Conservation (phyloP, 306 rosid species). For the peach (Prunus persica) region DNA sequence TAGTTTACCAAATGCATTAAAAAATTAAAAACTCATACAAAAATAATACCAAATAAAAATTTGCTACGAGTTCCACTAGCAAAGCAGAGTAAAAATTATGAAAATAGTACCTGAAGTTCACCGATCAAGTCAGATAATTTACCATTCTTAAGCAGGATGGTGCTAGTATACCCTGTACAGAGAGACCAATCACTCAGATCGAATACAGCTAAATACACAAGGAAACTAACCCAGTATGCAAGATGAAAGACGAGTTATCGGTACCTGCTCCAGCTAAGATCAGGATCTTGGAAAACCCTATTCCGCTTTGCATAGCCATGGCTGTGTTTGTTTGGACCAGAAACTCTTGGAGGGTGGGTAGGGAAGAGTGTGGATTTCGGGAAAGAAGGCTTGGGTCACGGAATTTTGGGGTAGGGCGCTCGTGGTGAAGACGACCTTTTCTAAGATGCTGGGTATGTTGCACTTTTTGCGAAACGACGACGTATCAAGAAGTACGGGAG, state of each 20-base stretch:
- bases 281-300: constrained; percentile 59
- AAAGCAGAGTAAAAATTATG: background rate
- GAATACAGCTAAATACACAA: background rate
- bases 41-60: background rate
- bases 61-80: background rate
- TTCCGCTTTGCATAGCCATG: constrained; percentile 78
- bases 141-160: constrained; percentile 63
- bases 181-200: constrained; percentile 21
- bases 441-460: background rate
- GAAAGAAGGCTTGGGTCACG: background rate
- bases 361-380: background rate
- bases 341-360: background rate
- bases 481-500: background rate
- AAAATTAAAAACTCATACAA: background rate
- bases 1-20: background rate
- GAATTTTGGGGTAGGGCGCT: background rate
- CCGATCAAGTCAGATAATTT: constrained; percentile 71
- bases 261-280: constrained; percentile 73
- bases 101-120: constrained; percentile 64
- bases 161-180: constrained; percentile 68
- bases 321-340: constrained; percentile 28
- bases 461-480: background rate
- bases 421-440: background rate
- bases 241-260: background rate
- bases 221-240: background rate